Evolutionary conservation across 116 monocot species (phyloP), one percentile per base, ranked within the genome.

Genomic region (Trichopus zeylanicus): DNA sequence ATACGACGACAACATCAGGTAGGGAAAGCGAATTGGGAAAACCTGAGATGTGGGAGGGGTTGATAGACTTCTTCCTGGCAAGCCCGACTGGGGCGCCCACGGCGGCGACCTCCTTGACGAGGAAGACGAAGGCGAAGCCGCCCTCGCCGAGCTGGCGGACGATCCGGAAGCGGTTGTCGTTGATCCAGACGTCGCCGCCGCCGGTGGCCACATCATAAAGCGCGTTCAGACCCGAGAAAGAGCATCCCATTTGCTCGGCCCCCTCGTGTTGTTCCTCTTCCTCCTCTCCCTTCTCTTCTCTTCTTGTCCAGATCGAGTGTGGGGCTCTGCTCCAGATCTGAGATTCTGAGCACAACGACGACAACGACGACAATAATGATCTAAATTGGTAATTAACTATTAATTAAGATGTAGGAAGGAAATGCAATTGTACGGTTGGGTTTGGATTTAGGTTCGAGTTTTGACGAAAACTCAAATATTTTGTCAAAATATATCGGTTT

Each of bases 181-280:
- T 91, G 80, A 98, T 85, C 98, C 98, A 91, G 5, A 98, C 91
- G 24, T 98, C 98, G 30, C 85, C 81, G 49, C 69, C 78, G 20
- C 81, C 75, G 33, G 75, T 82, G 26, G 70, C 73, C 6, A 88
- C 77, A 55, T 78, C 85, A 70, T 98, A 85, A 48, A 91, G 57
- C 22, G 98, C 87, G 58, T 83, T 88, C 28, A 98, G 73, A 2
- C 91, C 98, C 49, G 91, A 98, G 69, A 98, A 85, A 42, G 98
- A 98, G 78, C 98, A 98, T 20, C 91, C 98, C 98, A 98, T 94
- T n/a, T n/a, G n/a, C n/a, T n/a, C n/a, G 51, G 49, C 46, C 2
- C 46, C 3, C 49, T 22, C 19, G 21, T 9, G 7, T 22, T 22
- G 21, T 49, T 24, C 23, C 5, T 49, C 49, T 49, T 6, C 21